Evolutionary conservation across 306 rosid species (phyloP).

Genomic region (Quercus suber): DNA sequence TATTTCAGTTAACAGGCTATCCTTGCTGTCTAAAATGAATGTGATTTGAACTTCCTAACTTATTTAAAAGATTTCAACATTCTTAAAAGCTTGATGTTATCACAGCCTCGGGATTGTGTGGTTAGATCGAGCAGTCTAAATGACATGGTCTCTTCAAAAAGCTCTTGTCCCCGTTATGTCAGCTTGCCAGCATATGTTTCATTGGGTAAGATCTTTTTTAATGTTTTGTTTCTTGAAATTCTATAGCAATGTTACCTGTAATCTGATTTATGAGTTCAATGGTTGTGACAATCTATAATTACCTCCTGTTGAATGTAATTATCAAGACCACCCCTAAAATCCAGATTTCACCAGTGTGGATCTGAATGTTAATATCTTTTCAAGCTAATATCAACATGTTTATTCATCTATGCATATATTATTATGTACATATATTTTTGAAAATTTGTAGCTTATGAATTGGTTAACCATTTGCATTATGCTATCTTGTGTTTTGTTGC

Average conservation of each 20-base stretch:
- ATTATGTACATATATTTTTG: not conserved
- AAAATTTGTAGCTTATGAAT: not conserved
- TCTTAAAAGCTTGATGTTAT: constrained; percentile 2
- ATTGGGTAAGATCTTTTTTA: constrained; percentile 30
- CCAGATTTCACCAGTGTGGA: not conserved
- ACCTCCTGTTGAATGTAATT: not conserved
- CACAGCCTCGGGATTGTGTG: constrained; percentile 87
- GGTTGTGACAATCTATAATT: not conserved
- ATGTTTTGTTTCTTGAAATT: not conserved
- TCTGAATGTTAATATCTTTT: not conserved
- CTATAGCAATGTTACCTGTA: not conserved
- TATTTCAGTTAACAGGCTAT: not conserved
- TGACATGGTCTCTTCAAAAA: constrained; percentile 41
- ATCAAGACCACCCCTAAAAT: not conserved
- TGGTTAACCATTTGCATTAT: not conserved
- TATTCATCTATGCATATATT: not conserved
- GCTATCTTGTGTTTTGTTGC: not conserved
- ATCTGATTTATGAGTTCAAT: not conserved
- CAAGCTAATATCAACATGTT: not conserved
- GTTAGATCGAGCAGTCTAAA: constrained; percentile 32
- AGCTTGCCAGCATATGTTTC: constrained; percentile 61
- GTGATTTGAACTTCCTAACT: not conserved
- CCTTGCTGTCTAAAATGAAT: constrained; percentile 3
- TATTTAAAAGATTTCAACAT: not conserved
- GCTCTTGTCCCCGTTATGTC: constrained; percentile 72